phyloP scores from a whole-genome alignment of 257 asterid species.

The Orobanche coerulescens region DNA sequence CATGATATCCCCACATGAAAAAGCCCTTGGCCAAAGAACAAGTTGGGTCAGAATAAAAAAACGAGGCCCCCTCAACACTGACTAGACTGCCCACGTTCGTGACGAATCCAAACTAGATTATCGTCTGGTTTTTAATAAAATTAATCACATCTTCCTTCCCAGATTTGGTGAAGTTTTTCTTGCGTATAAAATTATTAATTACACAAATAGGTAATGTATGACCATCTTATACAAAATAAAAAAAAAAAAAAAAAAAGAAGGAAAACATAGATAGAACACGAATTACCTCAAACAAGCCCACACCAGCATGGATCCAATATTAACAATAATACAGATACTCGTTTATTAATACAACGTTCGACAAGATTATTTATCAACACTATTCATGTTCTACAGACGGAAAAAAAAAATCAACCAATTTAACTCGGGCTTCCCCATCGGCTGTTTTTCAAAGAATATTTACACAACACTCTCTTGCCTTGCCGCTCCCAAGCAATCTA shows the following conservation, averaged over 20 bases:
- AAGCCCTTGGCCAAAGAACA: constrained; percentile 1
- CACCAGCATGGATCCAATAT: no score
- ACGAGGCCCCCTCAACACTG: not conserved
- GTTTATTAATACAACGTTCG: constrained; percentile 19
- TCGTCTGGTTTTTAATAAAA: constrained; percentile 1
- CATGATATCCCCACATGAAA: not conserved
- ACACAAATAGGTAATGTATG: no score
- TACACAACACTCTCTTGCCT: constrained; percentile 36
- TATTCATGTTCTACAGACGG: no score
- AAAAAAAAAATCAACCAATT: constrained; percentile 30
- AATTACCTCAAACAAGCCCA: constrained; percentile 17
- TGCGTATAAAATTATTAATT: no score
- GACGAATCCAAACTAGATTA: constrained; percentile 19
- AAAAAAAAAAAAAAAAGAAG: no score
- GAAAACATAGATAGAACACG: no score
- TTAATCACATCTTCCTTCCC: no score
- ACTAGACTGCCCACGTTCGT: constrained; percentile 21
- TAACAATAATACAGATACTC: constrained; percentile 35
- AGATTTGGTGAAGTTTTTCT: no score
- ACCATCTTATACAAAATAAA: no score
- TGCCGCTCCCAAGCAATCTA: constrained; percentile 28
- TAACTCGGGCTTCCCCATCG: constrained; percentile 31
- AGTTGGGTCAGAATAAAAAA: constrained; percentile 23
- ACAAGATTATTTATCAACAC: constrained; percentile 79
- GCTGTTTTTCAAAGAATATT: constrained; percentile 47